Base-by-base conservation (phyloP, 164 flowering plant species). In the Tinospora cordifolia region DNA sequence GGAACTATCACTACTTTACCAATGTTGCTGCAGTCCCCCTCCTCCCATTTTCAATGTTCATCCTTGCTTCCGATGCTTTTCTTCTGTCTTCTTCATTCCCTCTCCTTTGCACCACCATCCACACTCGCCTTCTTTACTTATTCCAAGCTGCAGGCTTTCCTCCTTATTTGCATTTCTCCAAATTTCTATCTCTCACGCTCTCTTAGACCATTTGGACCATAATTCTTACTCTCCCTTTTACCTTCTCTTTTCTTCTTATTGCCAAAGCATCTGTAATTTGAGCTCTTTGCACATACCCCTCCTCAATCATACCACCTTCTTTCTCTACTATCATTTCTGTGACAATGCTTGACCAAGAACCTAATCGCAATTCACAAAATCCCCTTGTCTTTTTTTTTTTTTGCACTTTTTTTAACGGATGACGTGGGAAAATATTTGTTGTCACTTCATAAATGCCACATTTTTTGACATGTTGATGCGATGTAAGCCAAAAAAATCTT, bases 71-170 rank as follows among this genome's bases (percentile, higher is more conserved):
- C 0, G 86, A 83, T 65, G 70, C 81, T 0, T 36, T 81, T 68
- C 10, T 78, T 9, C 7, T 21, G 21, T 54, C 60, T 21, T 78
- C 85, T 22, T 76, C 74, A 6, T 81, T 80, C 0, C 72, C 84
- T 0, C 51, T 81, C 59, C 75, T 83, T 25, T 69, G 84, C 12
- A 71, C 68, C 3, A 14, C 72, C 17, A 79, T 83, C 44, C 75
- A 78, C 62, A 17, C 19, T 69, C 87, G 87, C 24, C 77, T 91
- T 15, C 62, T 21, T 1, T 54, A 79, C 36, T 85, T 93, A 25
- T 87, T 88, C 57, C 60, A 78, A 8, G 90, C 96, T 0, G 90
- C 92, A 1, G 93, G 94, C 0, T 83, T 93, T 75, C 93, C 96
- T n/a, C 71, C 81, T 2, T 79, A 80, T 0, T 84, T 90, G 0